Conservation (phyloP, 2,329 filamentous ascomycete species). For the Nigrospora oryzae region DNA sequence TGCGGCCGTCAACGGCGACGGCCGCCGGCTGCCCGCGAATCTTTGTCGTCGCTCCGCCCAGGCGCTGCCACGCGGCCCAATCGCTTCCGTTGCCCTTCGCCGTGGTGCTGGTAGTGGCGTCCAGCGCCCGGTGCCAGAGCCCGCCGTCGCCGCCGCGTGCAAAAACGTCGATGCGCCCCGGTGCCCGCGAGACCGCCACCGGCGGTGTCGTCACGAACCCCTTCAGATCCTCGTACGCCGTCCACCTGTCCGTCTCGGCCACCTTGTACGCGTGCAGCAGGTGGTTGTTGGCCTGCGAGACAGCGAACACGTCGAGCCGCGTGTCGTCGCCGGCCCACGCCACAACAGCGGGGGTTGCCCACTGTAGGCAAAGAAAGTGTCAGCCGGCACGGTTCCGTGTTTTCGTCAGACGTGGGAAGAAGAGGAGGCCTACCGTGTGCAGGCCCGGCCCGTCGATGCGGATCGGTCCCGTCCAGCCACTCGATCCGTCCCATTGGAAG, state of each 20-base stretch:
- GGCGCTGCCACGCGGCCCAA: no score
- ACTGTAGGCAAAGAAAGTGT: background rate
- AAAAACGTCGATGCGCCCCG: background rate
- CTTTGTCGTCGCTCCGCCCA: background rate
- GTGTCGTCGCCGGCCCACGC: conserved; percentile 1
- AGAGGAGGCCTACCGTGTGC: background rate
- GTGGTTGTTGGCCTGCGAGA: conserved; percentile 1
- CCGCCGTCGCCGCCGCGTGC: conserved; percentile 1
- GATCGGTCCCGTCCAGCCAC: background rate
- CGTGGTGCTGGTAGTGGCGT: background rate
- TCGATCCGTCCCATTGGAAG: background rate
- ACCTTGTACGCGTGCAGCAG: background rate
- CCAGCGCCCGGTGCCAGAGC: background rate
- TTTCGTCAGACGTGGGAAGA: no score
- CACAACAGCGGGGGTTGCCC: background rate
- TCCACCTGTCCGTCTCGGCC: background rate
- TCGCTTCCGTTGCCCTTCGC: background rate
- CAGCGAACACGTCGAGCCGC: conserved; percentile 1
- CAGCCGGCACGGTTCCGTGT: no score
- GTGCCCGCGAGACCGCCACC: background rate
- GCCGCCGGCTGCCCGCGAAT: conserved; percentile 2
- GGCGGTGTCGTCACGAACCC: conserved; percentile 4
- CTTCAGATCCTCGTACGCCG: conserved; percentile 1
- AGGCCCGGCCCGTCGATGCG: background rate
- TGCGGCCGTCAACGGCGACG: background rate